These are phyloP conservation scores for Dothideomycetes sp. DNA, from an alignment of 2,329 filamentous ascomycete species.

Conservation along the genomic window DNA sequence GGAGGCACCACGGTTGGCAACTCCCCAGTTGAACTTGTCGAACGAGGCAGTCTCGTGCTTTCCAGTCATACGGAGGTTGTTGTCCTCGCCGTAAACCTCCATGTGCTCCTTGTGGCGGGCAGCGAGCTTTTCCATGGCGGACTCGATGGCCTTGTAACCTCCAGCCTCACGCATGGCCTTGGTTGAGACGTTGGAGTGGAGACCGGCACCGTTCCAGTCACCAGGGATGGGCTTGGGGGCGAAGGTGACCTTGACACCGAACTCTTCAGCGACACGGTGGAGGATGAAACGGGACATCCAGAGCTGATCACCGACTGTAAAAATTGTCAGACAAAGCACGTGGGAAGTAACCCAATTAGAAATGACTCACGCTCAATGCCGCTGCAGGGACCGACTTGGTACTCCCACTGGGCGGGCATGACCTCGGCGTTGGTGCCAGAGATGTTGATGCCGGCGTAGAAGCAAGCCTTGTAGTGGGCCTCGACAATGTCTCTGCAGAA, in stretches of 20 bases:
- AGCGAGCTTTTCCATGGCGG: constrained; percentile 50
- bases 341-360: not conserved
- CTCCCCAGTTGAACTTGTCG: constrained; percentile 85
- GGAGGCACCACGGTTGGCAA: constrained; percentile 90
- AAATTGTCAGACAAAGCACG: constrained; percentile 15
- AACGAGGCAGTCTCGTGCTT: constrained; percentile 89
- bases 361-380: constrained; percentile 64
- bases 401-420: constrained; percentile 97
- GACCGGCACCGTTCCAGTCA: constrained; percentile 93
- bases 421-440: constrained; percentile 99
- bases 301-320: constrained; percentile 80
- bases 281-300: constrained; percentile 89
- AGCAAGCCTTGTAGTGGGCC: constrained; percentile 80
- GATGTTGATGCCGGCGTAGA: constrained; percentile 86
- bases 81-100: constrained; percentile 89
- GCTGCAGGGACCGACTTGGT: constrained; percentile 82
- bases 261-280: constrained; percentile 87
- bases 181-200: constrained; percentile 90
- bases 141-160: constrained; percentile 90
- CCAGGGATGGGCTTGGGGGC: constrained; percentile 91
- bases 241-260: constrained; percentile 90
- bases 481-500: constrained; percentile 97
- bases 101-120: constrained; percentile 49
- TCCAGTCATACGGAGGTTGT: constrained; percentile 87
- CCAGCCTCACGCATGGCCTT: constrained; percentile 80